These are phyloP conservation scores for Diaporthe citrichinensis DNA, from an alignment of 2,329 filamentous ascomycete genomes.

Conservation along the genomic window DNA sequence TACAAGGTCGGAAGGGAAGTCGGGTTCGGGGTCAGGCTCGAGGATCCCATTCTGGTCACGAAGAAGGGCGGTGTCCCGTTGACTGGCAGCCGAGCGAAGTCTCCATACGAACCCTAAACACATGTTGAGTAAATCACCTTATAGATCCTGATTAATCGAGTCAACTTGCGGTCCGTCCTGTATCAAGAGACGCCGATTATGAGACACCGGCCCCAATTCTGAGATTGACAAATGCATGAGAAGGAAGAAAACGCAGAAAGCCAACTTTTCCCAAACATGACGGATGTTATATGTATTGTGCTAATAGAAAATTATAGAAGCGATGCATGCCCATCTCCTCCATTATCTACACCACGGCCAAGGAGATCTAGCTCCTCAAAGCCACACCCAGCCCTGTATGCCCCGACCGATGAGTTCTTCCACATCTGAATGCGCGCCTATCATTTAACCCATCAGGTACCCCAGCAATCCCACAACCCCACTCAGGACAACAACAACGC, in stretches of 20 bases:
- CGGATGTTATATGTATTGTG: not conserved
- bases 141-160: not conserved
- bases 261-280: not conserved
- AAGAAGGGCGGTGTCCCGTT: constrained; percentile 47
- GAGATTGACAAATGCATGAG: not conserved
- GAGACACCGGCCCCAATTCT: not conserved
- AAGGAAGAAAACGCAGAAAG: not conserved
- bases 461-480: constrained; percentile 18
- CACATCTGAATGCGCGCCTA: not conserved
- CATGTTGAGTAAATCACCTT: not conserved
- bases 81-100: constrained; percentile 47
- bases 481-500: constrained; percentile 23
- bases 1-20: constrained; percentile 43
- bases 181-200: not conserved
- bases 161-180: not conserved
- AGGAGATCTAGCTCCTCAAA: constrained; percentile 29
- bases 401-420: not conserved
- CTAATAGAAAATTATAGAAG: constrained; percentile 18
- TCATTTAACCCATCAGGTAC: constrained; percentile 12
- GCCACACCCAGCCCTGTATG: not conserved
- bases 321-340: constrained; percentile 18
- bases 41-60: constrained; percentile 49
- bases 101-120: constrained; percentile 47
- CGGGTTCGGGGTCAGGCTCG: constrained; percentile 49
- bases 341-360: not conserved